phyloP scores from a whole-genome alignment of 306 rosid genomes.

The Echinosophora koreensis region DNA sequence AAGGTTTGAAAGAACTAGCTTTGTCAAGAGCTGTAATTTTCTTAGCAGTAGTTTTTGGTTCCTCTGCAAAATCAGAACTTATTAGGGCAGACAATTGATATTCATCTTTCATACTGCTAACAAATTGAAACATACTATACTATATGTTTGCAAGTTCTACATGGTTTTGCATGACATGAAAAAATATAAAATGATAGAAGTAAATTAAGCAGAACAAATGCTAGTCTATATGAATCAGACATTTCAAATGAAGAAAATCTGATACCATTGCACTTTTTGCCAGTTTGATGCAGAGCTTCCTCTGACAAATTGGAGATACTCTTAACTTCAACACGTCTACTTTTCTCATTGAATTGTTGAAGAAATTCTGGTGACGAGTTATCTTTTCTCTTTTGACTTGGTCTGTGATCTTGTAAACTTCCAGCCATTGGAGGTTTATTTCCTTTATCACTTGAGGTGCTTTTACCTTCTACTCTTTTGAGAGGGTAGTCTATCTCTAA shows the following conservation, averaged over 20 bases:
- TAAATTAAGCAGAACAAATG: no score
- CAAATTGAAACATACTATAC: neutral
- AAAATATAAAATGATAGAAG: no score
- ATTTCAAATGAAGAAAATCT: neutral
- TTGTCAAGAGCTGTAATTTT: constrained; percentile 18
- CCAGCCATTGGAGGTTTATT: neutral
- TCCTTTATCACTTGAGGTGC: neutral
- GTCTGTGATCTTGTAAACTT: neutral
- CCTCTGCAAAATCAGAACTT: constrained; percentile 11
- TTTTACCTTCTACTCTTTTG: neutral
- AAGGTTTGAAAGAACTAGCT: constrained; percentile 36
- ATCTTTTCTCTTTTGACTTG: constrained; percentile 1
- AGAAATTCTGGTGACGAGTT: neutral
- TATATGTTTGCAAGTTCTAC: neutral
- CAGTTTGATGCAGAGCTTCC: neutral
- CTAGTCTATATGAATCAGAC: no score
- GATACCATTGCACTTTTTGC: neutral
- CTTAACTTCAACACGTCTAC: neutral
- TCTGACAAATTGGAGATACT: neutral
- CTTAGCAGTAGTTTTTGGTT: neutral
- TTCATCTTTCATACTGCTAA: neutral
- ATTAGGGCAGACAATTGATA: neutral
- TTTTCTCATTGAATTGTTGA: constrained; percentile 1
- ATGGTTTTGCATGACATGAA: neutral
- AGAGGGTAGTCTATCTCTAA: constrained; percentile 20